A percentile compares a stretch with the other conserved stretches of the same genome.
phyloP scores from a whole-genome alignment of 345 rosid genomes.

The Raphanus raphanistrum region DNA sequence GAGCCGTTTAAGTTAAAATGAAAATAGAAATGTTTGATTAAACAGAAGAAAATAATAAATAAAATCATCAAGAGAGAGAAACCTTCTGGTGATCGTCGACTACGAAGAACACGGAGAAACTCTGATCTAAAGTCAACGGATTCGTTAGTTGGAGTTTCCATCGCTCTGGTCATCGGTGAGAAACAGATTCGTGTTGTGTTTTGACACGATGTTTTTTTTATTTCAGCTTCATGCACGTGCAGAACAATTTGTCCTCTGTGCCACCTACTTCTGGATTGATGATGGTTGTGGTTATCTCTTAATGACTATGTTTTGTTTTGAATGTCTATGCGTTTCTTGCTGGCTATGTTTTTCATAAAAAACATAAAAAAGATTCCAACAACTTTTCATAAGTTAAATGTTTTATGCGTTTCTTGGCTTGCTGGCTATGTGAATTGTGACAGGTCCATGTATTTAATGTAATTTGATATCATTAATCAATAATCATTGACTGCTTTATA shows the following conservation, averaged over 20 bases:
- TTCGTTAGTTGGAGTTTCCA: slow-evolving; percentile 29
- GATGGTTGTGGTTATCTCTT: background rate
- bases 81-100: slow-evolving; percentile 59
- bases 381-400: background rate
- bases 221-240: slow-evolving; percentile 11
- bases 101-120: slow-evolving; percentile 54
- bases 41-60: background rate
- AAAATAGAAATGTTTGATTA: background rate
- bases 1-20: too few relatives aligned
- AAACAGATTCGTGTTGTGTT: slow-evolving; percentile 15
- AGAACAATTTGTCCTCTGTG: background rate
- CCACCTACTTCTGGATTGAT: background rate
- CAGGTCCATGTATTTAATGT: too few relatives aligned
- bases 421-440: too few relatives aligned
- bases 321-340: background rate
- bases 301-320: background rate
- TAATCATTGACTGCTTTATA: background rate
- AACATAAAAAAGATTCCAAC: background rate
- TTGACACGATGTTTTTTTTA: background rate
- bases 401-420: background rate
- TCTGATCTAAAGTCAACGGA: slow-evolving; percentile 49
- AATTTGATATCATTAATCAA: background rate
- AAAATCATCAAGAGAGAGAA: background rate
- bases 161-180: slow-evolving; percentile 8
- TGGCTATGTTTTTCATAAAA: background rate